Evolutionary conservation across 352 stramenopile species (phyloP).

Genomic region (Pythium phragmiticola): DNA sequence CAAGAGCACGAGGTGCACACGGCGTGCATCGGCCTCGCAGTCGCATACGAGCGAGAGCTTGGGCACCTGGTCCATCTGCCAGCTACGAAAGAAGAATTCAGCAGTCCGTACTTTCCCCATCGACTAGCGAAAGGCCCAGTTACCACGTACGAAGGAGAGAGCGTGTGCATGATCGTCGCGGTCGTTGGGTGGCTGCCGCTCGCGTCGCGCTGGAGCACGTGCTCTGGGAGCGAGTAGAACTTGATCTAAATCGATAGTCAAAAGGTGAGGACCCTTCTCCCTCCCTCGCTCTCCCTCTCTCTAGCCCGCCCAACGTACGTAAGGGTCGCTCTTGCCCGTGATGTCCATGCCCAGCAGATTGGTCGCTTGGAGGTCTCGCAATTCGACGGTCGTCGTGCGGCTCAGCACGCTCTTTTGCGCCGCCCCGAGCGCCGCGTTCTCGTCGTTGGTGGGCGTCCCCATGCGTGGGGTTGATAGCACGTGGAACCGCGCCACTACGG

Average conservation of each 20-base stretch:
- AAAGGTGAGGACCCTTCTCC: not conserved
- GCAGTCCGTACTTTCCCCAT: not conserved
- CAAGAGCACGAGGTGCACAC: conserved; percentile 68
- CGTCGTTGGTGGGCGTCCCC: conserved; percentile 5
- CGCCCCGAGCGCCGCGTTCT: conserved; percentile 22
- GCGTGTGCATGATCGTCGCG: conserved; percentile 57
- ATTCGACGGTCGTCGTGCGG: conserved; percentile 53
- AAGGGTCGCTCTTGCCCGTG: conserved; percentile 76
- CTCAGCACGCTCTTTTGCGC: conserved; percentile 21
- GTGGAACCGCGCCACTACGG: conserved; percentile 59
- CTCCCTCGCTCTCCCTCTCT: not conserved
- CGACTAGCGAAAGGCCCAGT: not conserved
- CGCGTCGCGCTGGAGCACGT: conserved; percentile 48
- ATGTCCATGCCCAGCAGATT: conserved; percentile 76
- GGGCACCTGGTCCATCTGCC: conserved; percentile 63
- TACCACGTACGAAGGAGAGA: conserved; percentile 49
- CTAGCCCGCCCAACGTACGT: conserved; percentile 33
- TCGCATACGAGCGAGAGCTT: conserved; percentile 55
- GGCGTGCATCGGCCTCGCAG: conserved; percentile 49
- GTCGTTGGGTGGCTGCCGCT: conserved; percentile 55
- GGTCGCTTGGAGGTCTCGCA: conserved; percentile 53
- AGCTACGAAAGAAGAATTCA: conserved; percentile 29
- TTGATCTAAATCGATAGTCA: conserved; percentile 41
- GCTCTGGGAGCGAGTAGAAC: conserved; percentile 64
- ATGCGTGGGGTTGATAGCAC: conserved; percentile 37